A percentile compares a stretch with the other conserved stretches of the same genome.
phyloP scores from a whole-genome alignment of 495 filamentous ascomycete genomes.

The Lasiosphaeria ovina region DNA sequence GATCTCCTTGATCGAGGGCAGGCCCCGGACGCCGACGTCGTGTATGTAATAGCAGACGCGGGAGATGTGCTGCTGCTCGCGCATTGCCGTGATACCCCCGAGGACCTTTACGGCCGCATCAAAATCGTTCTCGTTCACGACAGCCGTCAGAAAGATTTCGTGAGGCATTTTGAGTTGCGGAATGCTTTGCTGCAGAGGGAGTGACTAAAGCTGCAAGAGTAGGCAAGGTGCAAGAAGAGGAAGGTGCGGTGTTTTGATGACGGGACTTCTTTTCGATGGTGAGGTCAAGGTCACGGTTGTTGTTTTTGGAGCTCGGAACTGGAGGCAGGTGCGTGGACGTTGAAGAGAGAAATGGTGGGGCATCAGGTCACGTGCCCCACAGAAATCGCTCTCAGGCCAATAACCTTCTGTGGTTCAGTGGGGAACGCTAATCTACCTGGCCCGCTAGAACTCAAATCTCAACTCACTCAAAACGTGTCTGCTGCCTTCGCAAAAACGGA shows the following conservation, averaged over 20 bases:
- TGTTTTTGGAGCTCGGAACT: too few species aligned
- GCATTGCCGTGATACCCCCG: conserved; percentile 40
- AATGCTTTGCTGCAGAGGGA: background rate
- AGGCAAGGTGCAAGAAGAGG: background rate
- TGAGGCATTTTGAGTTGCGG: conserved; percentile 14
- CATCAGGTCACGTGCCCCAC: too few species aligned
- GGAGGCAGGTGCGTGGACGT: too few species aligned
- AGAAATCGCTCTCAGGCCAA: too few species aligned
- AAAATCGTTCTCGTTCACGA: conserved; percentile 34
- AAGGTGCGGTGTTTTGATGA: background rate
- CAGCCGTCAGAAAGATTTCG: conserved; percentile 44
- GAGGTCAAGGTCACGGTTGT: too few species aligned
- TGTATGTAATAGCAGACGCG: conserved; percentile 37
- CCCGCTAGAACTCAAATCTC: too few species aligned
- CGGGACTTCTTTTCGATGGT: background rate
- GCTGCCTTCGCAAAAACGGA: too few species aligned
- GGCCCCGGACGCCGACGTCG: conserved; percentile 13
- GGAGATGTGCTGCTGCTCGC: conserved; percentile 33
- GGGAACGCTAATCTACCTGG: too few species aligned
- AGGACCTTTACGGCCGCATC: conserved; percentile 38
- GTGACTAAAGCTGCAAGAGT: too few species aligned
- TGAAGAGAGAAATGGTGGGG: too few species aligned
- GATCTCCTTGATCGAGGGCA: conserved; percentile 31
- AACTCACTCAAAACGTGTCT: too few species aligned
- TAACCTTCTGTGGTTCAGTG: too few species aligned